phyloP scores from a whole-genome alignment of 176 grass and related monocot genomes.

The Oryza brachyantha region DNA sequence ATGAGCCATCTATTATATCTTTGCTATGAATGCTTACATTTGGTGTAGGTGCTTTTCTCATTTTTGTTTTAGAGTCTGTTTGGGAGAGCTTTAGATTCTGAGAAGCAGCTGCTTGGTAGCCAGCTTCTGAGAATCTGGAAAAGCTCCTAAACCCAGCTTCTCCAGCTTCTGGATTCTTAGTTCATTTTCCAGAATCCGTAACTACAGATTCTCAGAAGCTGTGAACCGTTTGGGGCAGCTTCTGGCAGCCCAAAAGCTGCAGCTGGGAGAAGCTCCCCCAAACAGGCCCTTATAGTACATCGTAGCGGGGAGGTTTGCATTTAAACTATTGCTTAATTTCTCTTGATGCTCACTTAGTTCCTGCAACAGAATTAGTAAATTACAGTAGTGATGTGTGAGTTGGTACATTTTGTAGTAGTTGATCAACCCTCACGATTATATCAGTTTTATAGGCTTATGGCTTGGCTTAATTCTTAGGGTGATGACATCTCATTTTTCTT shows the following conservation, averaged over 20 bases:
- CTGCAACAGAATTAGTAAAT: neutral
- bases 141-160: too few relatives aligned
- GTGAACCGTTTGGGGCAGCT: too few relatives aligned
- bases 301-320: neutral
- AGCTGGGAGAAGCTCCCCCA: too few relatives aligned
- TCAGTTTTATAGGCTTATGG: neutral
- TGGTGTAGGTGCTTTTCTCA: neutral
- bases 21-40: neutral
- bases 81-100: too few relatives aligned
- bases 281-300: too few relatives aligned
- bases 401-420: neutral
- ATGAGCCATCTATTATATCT: slow-evolving; percentile 6
- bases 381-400: neutral
- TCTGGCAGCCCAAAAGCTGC: too few relatives aligned
- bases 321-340: neutral
- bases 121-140: too few relatives aligned
- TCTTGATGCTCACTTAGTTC: neutral
- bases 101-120: too few relatives aligned
- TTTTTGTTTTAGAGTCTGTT: too few relatives aligned
- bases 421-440: neutral
- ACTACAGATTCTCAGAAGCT: too few relatives aligned
- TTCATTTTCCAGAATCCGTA: too few relatives aligned
- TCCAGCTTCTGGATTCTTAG: too few relatives aligned
- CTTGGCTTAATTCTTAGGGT: neutral
- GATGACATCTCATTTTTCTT: neutral